A percentile compares a stretch with the other conserved stretches of the same genome.
These are phyloP conservation scores for Geotrichum phurueaensis DNA, from an alignment of 1,139 yeast species.

Conservation along the genomic window DNA sequence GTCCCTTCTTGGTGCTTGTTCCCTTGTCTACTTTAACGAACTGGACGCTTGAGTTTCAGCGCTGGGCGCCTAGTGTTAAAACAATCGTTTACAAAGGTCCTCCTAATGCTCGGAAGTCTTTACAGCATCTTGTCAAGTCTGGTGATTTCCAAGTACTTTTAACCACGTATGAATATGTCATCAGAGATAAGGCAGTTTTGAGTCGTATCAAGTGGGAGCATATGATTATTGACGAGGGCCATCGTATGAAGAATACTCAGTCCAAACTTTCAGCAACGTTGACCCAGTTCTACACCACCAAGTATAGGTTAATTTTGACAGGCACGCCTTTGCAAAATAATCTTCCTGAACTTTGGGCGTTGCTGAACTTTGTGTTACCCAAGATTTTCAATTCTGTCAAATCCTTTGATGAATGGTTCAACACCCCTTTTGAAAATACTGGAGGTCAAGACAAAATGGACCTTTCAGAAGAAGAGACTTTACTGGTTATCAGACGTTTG, in stretches of 20 bases:
- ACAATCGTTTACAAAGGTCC: slow-evolving; percentile 47
- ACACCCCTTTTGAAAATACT: slow-evolving; percentile 94
- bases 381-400: slow-evolving; percentile 96
- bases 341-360: slow-evolving; percentile 94
- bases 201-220: slow-evolving; percentile 81
- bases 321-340: slow-evolving; percentile 98
- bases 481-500: slow-evolving; percentile 87
- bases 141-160: slow-evolving; percentile 86
- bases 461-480: slow-evolving; percentile 91
- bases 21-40: slow-evolving; percentile 92
- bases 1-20: slow-evolving; percentile 75
- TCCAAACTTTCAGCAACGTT: slow-evolving; percentile 82
- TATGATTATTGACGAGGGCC: slow-evolving; percentile 99
- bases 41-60: slow-evolving; percentile 94
- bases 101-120: slow-evolving; percentile 73
- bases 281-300: slow-evolving; percentile 73
- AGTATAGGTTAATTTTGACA: slow-evolving; percentile 82
- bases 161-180: slow-evolving; percentile 69
- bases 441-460: slow-evolving; percentile 93
- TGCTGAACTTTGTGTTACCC: slow-evolving; percentile 88
- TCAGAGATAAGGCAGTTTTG: slow-evolving; percentile 78
- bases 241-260: slow-evolving; percentile 91
- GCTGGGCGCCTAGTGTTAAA: slow-evolving; percentile 67
- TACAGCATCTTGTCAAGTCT: slow-evolving; percentile 58
- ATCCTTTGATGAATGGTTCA: slow-evolving; percentile 97